A percentile compares a stretch with the other conserved stretches of the same genome.
These are phyloP conservation scores for Iris pallida DNA, from an alignment of 116 monocot genomes.

Conservation along the genomic window DNA sequence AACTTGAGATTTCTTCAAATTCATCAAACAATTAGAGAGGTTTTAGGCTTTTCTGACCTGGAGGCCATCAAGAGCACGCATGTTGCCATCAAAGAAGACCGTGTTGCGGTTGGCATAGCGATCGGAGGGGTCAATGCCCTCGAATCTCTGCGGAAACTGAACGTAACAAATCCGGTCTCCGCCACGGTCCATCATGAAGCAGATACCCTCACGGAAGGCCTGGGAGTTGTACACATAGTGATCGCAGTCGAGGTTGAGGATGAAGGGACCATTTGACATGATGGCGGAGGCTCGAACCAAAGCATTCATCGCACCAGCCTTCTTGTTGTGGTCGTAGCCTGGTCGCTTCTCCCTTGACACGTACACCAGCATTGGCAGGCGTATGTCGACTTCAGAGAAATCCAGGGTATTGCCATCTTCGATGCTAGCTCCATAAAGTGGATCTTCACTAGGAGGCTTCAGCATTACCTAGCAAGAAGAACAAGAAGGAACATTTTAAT, in stretches of 20 bases:
- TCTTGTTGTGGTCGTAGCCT: slow-evolving; percentile 89
- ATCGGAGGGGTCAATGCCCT: slow-evolving; percentile 85
- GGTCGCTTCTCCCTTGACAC: slow-evolving; percentile 86
- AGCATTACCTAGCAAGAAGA: slow-evolving; percentile 59
- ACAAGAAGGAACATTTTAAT: neutral
- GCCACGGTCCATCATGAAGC: slow-evolving; percentile 94
- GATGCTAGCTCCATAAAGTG: slow-evolving; percentile 32
- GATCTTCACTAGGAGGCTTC: slow-evolving; percentile 74
- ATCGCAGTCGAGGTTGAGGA: slow-evolving; percentile 90
- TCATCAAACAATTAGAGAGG: too few relatives aligned
- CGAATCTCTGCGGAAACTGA: slow-evolving; percentile 84
- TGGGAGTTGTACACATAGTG: slow-evolving; percentile 86
- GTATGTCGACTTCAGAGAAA: slow-evolving; percentile 64
- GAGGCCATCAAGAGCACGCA: slow-evolving; percentile 85
- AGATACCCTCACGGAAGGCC: slow-evolving; percentile 83
- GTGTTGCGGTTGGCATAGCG: slow-evolving; percentile 87
- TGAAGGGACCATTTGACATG: slow-evolving; percentile 94
- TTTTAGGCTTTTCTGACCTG: slow-evolving; percentile 20
- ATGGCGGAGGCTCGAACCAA: slow-evolving; percentile 78
- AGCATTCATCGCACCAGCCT: slow-evolving; percentile 94
- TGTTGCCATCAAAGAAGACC: slow-evolving; percentile 88
- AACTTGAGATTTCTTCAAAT: too few relatives aligned
- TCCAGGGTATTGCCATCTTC: slow-evolving; percentile 45
- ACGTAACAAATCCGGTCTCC: slow-evolving; percentile 80
- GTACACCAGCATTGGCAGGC: slow-evolving; percentile 76